Percentiles rank a stretch among this genome's conserved stretches.
Conservation (phyloP, 2,329 filamentous ascomycete species). For the Penicillium frequentans region DNA sequence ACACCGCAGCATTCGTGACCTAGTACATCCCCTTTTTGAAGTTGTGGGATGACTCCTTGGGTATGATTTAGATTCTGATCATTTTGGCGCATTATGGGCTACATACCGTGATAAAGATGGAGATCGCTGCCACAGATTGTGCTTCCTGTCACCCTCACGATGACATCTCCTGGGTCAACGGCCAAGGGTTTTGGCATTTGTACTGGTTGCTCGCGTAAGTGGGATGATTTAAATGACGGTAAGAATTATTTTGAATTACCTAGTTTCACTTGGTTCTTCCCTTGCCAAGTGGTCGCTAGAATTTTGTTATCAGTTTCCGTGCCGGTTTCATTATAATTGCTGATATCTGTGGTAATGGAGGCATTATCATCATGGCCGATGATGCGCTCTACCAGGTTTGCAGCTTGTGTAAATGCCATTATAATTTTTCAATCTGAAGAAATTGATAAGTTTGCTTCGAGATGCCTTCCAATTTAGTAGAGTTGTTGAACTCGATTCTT, state of each 20-base stretch:
- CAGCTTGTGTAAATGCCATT: slow-evolving; percentile 66
- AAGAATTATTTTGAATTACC: slow-evolving; percentile 37
- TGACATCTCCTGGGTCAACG: slow-evolving; percentile 72
- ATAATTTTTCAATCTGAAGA: background rate
- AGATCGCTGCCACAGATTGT: slow-evolving; percentile 64
- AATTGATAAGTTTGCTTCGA: background rate
- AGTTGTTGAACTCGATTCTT: background rate
- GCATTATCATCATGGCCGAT: slow-evolving; percentile 68
- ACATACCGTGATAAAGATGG: slow-evolving; percentile 48
- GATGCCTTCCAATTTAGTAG: background rate
- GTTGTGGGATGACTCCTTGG: slow-evolving; percentile 53
- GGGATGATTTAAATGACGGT: background rate
- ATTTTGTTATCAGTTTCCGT: slow-evolving; percentile 61
- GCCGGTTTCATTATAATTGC: slow-evolving; percentile 59
- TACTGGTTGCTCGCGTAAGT: slow-evolving; percentile 38
- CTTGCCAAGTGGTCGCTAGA: slow-evolving; percentile 80
- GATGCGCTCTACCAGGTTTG: slow-evolving; percentile 64
- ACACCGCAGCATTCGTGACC: slow-evolving; percentile 59
- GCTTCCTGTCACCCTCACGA: slow-evolving; percentile 71
- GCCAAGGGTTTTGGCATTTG: slow-evolving; percentile 70
- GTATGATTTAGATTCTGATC: background rate
- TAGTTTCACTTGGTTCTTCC: slow-evolving; percentile 75
- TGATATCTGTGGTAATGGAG: slow-evolving; percentile 67
- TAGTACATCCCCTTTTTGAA: slow-evolving; percentile 66
- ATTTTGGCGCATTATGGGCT: background rate